A percentile compares a stretch with the other conserved stretches of the same genome.
These are phyloP conservation scores for Lentinula guzmanii DNA, from an alignment of 768 basidiomycete species.

Conservation along the genomic window DNA sequence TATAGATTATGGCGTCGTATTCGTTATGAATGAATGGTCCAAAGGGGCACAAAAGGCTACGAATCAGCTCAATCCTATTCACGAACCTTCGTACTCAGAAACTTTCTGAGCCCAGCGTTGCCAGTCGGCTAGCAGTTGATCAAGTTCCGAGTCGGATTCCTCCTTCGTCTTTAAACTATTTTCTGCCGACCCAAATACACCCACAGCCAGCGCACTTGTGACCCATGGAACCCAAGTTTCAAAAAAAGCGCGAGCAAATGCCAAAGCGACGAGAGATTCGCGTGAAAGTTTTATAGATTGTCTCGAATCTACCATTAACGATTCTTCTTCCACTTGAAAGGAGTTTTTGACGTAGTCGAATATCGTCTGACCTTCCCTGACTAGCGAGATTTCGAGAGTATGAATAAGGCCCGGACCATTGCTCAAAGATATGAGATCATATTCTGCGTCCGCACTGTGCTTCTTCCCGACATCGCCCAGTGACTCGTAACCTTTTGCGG, in stretches of 20 bases:
- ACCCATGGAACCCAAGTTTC: constrained; percentile 66
- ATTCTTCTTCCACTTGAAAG: constrained; percentile 7
- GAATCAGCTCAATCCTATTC: neutral
- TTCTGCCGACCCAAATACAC: constrained; percentile 53
- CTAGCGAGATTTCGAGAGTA: constrained; percentile 49
- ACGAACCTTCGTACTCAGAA: neutral
- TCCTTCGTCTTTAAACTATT: neutral
- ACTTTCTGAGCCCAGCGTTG: neutral
- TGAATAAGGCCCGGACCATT: constrained; percentile 26
- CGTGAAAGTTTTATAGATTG: constrained; percentile 6
- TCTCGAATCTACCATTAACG: constrained; percentile 11
- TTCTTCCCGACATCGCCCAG: neutral
- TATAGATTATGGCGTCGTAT: neutral
- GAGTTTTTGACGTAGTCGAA: constrained; percentile 34
- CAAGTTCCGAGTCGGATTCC: neutral
- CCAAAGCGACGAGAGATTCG: constrained; percentile 30
- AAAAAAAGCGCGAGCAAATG: constrained; percentile 53
- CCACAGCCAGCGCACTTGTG: constrained; percentile 62
- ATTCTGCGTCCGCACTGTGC: neutral
- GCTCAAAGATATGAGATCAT: neutral
- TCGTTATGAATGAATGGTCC: neutral
- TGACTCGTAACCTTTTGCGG: constrained; percentile 16
- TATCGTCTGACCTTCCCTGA: constrained; percentile 37
- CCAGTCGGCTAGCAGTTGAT: neutral
- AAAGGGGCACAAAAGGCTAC: neutral